These are phyloP conservation scores for Fusarium albosuccineum DNA, from an alignment of 2,329 filamentous ascomycete genomes.

Conservation along the genomic window DNA sequence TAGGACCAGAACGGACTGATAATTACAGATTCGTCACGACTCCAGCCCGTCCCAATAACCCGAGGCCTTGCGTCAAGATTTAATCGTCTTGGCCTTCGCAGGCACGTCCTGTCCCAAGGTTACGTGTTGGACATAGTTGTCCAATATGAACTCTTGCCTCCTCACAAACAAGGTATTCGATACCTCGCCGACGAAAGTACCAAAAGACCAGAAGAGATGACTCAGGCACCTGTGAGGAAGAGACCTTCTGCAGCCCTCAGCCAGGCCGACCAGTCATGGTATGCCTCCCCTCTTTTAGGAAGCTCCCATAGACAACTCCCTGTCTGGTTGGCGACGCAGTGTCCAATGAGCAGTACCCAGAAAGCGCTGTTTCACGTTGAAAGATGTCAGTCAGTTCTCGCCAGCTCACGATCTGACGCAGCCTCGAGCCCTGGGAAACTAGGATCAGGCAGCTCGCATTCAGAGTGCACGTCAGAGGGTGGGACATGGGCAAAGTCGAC, in stretches of 20 bases:
- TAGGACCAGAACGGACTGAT: conserved; percentile 2
- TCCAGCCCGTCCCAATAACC: neutral
- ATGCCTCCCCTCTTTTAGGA: conserved; percentile 13
- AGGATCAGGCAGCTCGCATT: conserved; percentile 29
- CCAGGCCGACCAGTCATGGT: conserved; percentile 28
- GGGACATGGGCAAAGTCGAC: conserved; percentile 28
- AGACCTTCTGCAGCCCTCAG: neutral
- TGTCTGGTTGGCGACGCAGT: neutral
- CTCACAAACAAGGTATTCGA: conserved; percentile 8
- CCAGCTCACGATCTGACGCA: conserved; percentile 37
- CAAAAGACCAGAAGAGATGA: conserved; percentile 24
- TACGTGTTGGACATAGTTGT: conserved; percentile 29
- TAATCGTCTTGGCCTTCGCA: conserved; percentile 7
- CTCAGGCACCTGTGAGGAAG: conserved; percentile 29
- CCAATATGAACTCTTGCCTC: conserved; percentile 16
- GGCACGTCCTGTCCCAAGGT: neutral
- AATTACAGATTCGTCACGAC: neutral
- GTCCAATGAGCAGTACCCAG: conserved; percentile 27
- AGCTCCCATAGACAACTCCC: conserved; percentile 9
- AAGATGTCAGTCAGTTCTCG: conserved; percentile 24
- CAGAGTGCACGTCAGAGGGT: conserved; percentile 37
- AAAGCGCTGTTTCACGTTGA: conserved; percentile 26
- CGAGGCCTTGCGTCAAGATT: conserved; percentile 1
- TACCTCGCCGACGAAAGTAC: conserved; percentile 11
- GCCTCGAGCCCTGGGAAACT: conserved; percentile 17